phyloP scores from a whole-genome alignment of 1,139 yeast genomes.

The Saccharomyces hybrid region DNA sequence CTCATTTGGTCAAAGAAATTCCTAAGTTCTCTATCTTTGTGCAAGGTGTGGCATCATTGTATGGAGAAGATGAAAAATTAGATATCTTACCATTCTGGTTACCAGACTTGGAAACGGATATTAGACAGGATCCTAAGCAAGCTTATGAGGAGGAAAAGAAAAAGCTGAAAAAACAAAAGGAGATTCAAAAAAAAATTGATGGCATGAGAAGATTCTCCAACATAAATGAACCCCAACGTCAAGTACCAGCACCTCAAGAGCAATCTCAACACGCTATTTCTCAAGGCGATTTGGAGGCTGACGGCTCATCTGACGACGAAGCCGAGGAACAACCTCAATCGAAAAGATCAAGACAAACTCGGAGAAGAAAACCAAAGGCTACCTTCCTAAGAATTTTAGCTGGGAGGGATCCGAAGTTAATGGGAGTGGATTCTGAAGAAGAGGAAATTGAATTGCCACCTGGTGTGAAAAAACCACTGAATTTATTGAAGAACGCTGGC shows the following conservation, averaged over 20 bases:
- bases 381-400: constrained; percentile 28
- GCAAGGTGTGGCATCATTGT: constrained; percentile 84
- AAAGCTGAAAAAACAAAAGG: constrained; percentile 39
- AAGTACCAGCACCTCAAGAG: constrained; percentile 5
- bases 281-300: constrained; percentile 41
- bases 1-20: constrained; percentile 82
- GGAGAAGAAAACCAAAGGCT: constrained; percentile 14
- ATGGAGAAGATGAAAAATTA: constrained; percentile 73
- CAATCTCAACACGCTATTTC: constrained; percentile 12
- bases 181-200: constrained; percentile 41
- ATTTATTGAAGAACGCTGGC: constrained; percentile 78
- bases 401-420: constrained; percentile 33
- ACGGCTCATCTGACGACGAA: constrained; percentile 39
- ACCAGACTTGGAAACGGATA: constrained; percentile 79
- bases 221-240: constrained; percentile 6
- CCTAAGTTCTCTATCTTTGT: constrained; percentile 86
- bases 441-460: constrained; percentile 80
- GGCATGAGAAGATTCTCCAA: constrained; percentile 33
- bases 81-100: constrained; percentile 93
- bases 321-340: constrained; percentile 8
- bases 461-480: constrained; percentile 78
- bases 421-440: constrained; percentile 78
- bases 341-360: constrained; percentile 8
- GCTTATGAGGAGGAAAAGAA: constrained; percentile 54
- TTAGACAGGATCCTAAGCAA: constrained; percentile 66